phyloP scores from a whole-genome alignment of 169 alveolate species.

The Plasmodium coatneyi region DNA sequence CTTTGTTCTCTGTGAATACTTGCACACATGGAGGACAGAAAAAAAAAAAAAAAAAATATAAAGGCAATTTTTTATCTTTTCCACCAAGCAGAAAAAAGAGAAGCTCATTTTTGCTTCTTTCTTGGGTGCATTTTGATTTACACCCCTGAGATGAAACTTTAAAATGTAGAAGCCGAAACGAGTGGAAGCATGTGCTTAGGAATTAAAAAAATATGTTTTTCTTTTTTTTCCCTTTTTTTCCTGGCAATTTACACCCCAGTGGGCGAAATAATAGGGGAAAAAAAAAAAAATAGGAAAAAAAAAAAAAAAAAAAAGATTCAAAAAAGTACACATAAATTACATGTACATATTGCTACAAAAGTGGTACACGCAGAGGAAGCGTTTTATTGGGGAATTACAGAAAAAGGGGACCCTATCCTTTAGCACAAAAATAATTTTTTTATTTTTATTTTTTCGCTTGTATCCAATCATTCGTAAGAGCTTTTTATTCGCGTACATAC shows the following conservation, averaged over 20 bases:
- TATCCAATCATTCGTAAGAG: background rate
- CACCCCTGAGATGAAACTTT: background rate
- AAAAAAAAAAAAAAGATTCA: background rate
- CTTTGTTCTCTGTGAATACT: background rate
- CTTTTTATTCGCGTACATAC: background rate
- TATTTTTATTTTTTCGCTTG: background rate
- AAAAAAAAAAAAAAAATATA: too few relatives aligned
- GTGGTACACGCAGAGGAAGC: background rate
- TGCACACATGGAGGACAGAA: background rate
- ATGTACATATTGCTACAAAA: background rate
- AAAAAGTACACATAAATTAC: background rate
- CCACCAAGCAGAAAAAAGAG: background rate
- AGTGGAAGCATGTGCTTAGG: background rate
- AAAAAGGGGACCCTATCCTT: background rate
- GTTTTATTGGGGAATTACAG: background rate
- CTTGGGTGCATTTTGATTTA: background rate
- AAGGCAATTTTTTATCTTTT: background rate
- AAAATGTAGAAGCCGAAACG: background rate
- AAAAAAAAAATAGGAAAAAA: background rate
- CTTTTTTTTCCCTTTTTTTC: too few relatives aligned
- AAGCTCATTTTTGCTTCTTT: background rate
- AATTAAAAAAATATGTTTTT: background rate
- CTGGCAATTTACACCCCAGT: background rate
- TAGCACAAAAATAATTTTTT: background rate
- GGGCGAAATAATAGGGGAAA: background rate